Evolutionary conservation across 768 basidiomycete genomes (phyloP).

Genomic region (Calocybe cyanea): DNA sequence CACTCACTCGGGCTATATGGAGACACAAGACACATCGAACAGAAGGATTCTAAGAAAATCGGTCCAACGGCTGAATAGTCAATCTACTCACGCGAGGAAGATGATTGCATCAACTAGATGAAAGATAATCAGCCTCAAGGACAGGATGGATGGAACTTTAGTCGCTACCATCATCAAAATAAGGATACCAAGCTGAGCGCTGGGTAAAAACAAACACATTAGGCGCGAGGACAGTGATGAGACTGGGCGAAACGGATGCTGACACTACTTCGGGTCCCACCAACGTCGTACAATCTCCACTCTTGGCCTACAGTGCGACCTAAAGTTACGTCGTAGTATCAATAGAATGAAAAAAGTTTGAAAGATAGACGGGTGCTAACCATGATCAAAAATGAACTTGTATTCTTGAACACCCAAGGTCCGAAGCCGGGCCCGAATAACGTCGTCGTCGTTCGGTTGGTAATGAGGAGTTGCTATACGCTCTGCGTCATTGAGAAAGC

Average conservation of each 20-base stretch:
- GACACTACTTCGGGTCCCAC: conserved; percentile 68
- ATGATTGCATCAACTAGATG: conserved; percentile 70
- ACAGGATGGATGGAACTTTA: not conserved
- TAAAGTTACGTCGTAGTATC: conserved; percentile 20
- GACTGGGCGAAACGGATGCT: conserved; percentile 32
- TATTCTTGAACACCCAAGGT: conserved; percentile 81
- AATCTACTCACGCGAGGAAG: conserved; percentile 59
- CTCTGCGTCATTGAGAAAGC: conserved; percentile 67
- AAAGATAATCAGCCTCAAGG: conserved; percentile 3
- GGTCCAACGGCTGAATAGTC: not conserved
- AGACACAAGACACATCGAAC: conserved; percentile 4
- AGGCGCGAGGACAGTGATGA: conserved; percentile 3
- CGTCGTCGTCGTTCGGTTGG: conserved; percentile 70
- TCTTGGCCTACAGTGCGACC: conserved; percentile 61
- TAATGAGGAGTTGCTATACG: conserved; percentile 63
- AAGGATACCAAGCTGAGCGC: conserved; percentile 76
- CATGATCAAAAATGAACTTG: conserved; percentile 58
- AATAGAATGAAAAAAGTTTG: not conserved
- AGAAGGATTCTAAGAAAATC: conserved; percentile 1
- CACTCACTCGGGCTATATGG: conserved; percentile 37
- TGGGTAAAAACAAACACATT: conserved; percentile 23
- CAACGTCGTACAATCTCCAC: conserved; percentile 82
- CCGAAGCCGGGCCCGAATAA: conserved; percentile 73
- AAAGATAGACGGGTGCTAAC: conserved; percentile 34
- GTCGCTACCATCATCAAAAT: conserved; percentile 67